phyloP scores from a whole-genome alignment of 2,329 filamentous ascomycete species.

The Allantophomopsis cytisporea region DNA sequence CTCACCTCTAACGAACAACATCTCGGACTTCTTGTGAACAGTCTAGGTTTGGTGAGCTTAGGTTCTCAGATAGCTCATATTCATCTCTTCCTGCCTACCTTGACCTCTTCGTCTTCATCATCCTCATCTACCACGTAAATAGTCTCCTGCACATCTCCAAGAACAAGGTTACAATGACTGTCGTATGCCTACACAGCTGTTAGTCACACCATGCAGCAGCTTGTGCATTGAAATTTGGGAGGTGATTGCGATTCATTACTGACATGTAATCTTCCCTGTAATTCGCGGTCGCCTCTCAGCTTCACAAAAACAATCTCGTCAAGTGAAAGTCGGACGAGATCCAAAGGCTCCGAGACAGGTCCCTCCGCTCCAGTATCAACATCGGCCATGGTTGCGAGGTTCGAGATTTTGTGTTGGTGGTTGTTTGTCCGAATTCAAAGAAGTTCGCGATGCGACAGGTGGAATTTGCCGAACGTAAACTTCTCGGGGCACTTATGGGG shows the following conservation, averaged over 20 bases:
- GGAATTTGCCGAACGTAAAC: conserved; percentile 1
- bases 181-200: conserved; percentile 66
- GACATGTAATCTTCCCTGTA: conserved; percentile 92
- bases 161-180: conserved; percentile 92
- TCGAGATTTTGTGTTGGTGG: conserved; percentile 2
- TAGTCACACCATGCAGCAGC: conserved; percentile 3
- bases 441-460: neutral
- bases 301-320: conserved; percentile 98
- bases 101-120: conserved; percentile 66
- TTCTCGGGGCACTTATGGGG: neutral
- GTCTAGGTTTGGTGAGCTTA: conserved; percentile 38
- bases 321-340: conserved; percentile 85
- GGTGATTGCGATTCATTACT: conserved; percentile 20
- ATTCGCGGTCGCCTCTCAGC: conserved; percentile 84
- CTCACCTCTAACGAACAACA: conserved; percentile 93
- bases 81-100: conserved; percentile 30
- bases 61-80: too few species aligned
- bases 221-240: neutral
- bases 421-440: neutral
- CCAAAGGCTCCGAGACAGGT: conserved; percentile 80
- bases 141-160: conserved; percentile 94
- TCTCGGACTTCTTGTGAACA: conserved; percentile 92
- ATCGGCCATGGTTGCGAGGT: conserved; percentile 57
- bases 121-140: conserved; percentile 89
- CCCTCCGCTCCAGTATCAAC: conserved; percentile 54